Evolutionary conservation across 2,329 filamentous ascomycete genomes (phyloP).

Genomic region (Apiospora hydei): DNA sequence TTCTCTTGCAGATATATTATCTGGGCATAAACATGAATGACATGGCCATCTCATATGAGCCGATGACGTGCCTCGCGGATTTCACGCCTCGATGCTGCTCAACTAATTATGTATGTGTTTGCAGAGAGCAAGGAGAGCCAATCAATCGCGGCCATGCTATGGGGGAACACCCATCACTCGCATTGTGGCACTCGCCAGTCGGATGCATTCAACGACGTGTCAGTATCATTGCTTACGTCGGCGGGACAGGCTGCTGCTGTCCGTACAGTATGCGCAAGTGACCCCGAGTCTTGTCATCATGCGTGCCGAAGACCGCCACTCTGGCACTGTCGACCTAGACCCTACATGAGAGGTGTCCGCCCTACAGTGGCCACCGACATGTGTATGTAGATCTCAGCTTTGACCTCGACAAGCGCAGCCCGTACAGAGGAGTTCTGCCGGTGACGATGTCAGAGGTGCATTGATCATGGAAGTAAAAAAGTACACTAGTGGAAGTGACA

Average conservation of each 20-base stretch:
- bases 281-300: constrained; percentile 5
- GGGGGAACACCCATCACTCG: constrained; percentile 19
- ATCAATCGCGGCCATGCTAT: constrained; percentile 8
- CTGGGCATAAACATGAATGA: not conserved
- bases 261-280: constrained; percentile 14
- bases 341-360: constrained; percentile 1
- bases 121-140: not conserved
- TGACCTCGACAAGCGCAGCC: constrained; percentile 13
- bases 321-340: constrained; percentile 9
- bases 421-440: constrained; percentile 7
- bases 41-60: not conserved
- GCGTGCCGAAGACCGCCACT: constrained; percentile 10
- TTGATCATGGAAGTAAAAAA: constrained; percentile 10
- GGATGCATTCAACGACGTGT: constrained; percentile 9
- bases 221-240: constrained; percentile 20
- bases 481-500: constrained; percentile 12
- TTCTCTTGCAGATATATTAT: constrained; percentile 32
- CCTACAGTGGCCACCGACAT: constrained; percentile 19
- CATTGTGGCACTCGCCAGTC: constrained; percentile 20
- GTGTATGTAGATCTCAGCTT: constrained; percentile 20
- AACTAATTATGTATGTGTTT: constrained; percentile 14
- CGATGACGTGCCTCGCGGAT: constrained; percentile 9
- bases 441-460: constrained; percentile 12
- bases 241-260: constrained; percentile 1
- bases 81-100: constrained; percentile 16